These are phyloP conservation scores for Lasiodiplodia citricola DNA, from an alignment of 2,329 filamentous ascomycete species.

Conservation along the genomic window DNA sequence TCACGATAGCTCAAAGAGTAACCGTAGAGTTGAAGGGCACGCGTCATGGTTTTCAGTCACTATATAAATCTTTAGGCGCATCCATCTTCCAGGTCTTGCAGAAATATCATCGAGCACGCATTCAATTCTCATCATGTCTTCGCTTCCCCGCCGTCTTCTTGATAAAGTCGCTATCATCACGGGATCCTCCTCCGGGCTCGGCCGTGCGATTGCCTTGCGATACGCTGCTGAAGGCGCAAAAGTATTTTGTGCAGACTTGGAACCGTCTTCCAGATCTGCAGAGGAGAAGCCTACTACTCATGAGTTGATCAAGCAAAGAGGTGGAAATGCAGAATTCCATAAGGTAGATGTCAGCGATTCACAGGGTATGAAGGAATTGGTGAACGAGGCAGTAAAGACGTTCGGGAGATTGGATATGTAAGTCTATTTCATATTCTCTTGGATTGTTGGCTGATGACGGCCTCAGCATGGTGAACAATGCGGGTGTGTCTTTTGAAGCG, in stretches of 20 bases:
- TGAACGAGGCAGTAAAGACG: conserved; percentile 33
- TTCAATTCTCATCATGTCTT: too few species aligned
- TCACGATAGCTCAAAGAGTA: too few species aligned
- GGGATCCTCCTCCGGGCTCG: conserved; percentile 40
- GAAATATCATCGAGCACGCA: too few species aligned
- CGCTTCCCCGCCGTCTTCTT: background rate
- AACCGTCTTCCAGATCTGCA: background rate
- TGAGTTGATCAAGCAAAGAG: conserved; percentile 28
- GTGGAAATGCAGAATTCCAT: conserved; percentile 31
- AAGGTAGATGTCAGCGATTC: conserved; percentile 35
- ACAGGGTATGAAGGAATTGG: conserved; percentile 28
- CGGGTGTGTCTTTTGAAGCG: conserved; percentile 39
- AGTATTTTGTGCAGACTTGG: conserved; percentile 32
- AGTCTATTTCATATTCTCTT: background rate
- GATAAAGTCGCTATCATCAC: conserved; percentile 39
- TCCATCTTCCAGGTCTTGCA: too few species aligned
- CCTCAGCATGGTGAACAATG: conserved; percentile 37
- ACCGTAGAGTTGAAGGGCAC: too few species aligned
- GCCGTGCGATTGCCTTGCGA: conserved; percentile 33
- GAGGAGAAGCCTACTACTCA: conserved; percentile 14
- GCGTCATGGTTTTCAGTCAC: too few species aligned
- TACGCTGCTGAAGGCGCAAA: conserved; percentile 29
- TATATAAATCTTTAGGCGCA: too few species aligned
- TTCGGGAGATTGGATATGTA: conserved; percentile 40
- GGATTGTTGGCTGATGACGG: background rate